A percentile compares a stretch with the other conserved stretches of the same genome.
Evolutionary conservation across 2,329 filamentous ascomycete species (phyloP).

Genomic region (Teratosphaeria destructans): DNA sequence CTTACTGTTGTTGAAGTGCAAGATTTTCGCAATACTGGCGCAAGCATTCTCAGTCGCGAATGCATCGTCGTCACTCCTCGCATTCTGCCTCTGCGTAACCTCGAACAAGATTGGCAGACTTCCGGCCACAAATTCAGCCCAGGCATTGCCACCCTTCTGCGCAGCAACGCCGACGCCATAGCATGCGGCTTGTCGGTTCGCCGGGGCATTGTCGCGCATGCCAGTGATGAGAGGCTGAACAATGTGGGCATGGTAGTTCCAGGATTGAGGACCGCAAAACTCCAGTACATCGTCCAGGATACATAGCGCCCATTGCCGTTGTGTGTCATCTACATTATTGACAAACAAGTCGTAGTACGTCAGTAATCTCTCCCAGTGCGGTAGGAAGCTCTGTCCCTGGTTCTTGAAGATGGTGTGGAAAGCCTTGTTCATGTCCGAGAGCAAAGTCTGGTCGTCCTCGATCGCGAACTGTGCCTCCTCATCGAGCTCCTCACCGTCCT

Average conservation of each 20-base stretch:
- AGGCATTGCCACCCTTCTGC: slow-evolving; percentile 76
- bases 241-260: slow-evolving; percentile 76
- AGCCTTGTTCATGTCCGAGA: slow-evolving; percentile 99
- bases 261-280: slow-evolving; percentile 85
- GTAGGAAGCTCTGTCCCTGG: slow-evolving; percentile 74
- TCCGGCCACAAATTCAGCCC: slow-evolving; percentile 77
- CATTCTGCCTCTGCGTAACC: slow-evolving; percentile 68
- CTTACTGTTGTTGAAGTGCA: slow-evolving; percentile 75
- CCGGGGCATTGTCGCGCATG: slow-evolving; percentile 73
- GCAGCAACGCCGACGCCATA: slow-evolving; percentile 95
- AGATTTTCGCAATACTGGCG: slow-evolving; percentile 90
- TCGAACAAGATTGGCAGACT: slow-evolving; percentile 76
- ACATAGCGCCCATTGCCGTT: slow-evolving; percentile 97
- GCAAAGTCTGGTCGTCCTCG: slow-evolving; percentile 89
- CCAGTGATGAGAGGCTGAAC: slow-evolving; percentile 77
- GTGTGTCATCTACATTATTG: slow-evolving; percentile 74
- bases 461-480: slow-evolving; percentile 84
- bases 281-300: slow-evolving; percentile 98
- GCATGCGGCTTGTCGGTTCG: slow-evolving; percentile 88
- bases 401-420: slow-evolving; percentile 99
- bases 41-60: slow-evolving; percentile 97
- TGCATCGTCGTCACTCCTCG: slow-evolving; percentile 82
- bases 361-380: slow-evolving; percentile 77
- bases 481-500: slow-evolving; percentile 63
- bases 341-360: slow-evolving; percentile 80